Conservation (phyloP, 225 moss, liverwort and hornwort genomes). For the Bryoerythrophyllum caledonicum region DNA sequence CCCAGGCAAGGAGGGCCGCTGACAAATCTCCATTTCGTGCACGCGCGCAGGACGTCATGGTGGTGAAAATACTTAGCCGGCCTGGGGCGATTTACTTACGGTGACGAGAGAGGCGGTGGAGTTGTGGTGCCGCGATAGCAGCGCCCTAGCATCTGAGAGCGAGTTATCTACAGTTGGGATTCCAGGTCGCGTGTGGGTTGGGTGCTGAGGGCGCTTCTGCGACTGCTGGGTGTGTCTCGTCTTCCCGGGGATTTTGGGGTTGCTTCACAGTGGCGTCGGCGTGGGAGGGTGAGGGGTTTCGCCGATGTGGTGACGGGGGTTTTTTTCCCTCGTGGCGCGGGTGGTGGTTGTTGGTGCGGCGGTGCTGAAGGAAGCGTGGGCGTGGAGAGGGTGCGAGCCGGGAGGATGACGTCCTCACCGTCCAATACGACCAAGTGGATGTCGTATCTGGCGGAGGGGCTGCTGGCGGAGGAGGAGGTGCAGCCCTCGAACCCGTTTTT, state of each 20-base stretch:
- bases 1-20: no score
- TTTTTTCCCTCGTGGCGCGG: slow-evolving; percentile 20
- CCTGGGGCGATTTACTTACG: neutral
- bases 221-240: neutral
- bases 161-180: neutral
- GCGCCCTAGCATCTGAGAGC: no score
- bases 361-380: slow-evolving; percentile 17
- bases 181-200: neutral
- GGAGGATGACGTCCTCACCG: slow-evolving; percentile 67
- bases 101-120: neutral
- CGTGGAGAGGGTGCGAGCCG: neutral
- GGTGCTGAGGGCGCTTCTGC: neutral
- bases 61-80: neutral
- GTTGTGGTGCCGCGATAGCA: neutral
- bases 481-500: slow-evolving; percentile 71
- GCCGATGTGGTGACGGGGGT: no score
- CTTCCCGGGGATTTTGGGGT: neutral
- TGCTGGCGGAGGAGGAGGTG: slow-evolving; percentile 71
- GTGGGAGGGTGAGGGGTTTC: neutral
- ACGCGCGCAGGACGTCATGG: no score
- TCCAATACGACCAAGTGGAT: slow-evolving; percentile 87
- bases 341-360: slow-evolving; percentile 50
- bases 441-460: slow-evolving; percentile 71
- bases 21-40: no score
- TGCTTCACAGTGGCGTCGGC: neutral